Evolutionary conservation across 805 yeast species (phyloP).

Genomic region (Metschnikowia lachancei): DNA sequence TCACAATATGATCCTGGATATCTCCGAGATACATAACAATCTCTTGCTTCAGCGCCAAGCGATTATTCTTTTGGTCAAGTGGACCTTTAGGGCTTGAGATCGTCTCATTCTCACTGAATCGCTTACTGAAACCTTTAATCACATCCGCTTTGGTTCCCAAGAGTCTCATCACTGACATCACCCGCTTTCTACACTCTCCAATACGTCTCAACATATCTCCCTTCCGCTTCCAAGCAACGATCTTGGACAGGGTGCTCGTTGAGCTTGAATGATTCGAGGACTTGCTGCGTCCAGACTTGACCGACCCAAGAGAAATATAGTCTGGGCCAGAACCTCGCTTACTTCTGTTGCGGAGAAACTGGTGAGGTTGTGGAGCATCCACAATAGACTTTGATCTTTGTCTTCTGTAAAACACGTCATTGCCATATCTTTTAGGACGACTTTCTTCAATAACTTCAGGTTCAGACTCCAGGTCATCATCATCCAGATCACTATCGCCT

Average conservation of each 20-base stretch:
- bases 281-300: slow-evolving; percentile 2
- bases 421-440: slow-evolving; percentile 10
- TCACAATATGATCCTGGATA: slow-evolving; percentile 95
- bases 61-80: slow-evolving; percentile 11
- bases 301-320: slow-evolving; percentile 14
- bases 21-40: slow-evolving; percentile 95
- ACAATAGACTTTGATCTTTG: slow-evolving; percentile 40
- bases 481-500: slow-evolving; percentile 42
- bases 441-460: slow-evolving; percentile 27
- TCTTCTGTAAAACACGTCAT: slow-evolving; percentile 33
- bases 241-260: slow-evolving; percentile 49
- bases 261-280: slow-evolving; percentile 20
- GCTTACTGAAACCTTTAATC: slow-evolving; percentile 89
- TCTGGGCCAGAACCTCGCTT: slow-evolving; percentile 18
- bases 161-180: slow-evolving; percentile 82
- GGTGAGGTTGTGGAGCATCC: slow-evolving; percentile 20
- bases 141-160: slow-evolving; percentile 95
- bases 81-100: slow-evolving; percentile 6
- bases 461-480: slow-evolving; percentile 30
- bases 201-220: slow-evolving; percentile 94
- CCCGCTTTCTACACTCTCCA: slow-evolving; percentile 92
- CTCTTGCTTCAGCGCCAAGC: slow-evolving; percentile 59
- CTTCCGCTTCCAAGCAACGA: slow-evolving; percentile 73
- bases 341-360: slow-evolving; percentile 11
- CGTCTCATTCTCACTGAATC: slow-evolving; percentile 65